Conservation (phyloP, 768 basidiomycete species). For the Suillus placidus region DNA sequence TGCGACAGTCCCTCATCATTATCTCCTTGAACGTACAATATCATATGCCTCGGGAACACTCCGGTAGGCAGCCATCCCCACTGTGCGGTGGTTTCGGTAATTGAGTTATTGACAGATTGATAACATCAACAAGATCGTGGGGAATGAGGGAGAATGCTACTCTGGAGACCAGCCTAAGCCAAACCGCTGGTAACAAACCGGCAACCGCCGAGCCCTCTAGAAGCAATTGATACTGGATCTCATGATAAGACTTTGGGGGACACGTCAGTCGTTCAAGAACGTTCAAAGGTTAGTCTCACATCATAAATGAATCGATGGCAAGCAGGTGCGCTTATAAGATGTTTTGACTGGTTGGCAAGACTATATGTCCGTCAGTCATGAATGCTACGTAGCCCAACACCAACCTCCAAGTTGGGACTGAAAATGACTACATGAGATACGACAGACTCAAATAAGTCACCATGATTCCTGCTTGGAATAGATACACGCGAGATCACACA, state of each 20-base stretch:
- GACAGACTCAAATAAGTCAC: conserved; percentile 56
- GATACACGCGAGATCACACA: conserved; percentile 51
- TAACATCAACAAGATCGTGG: conserved; percentile 45
- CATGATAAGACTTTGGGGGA: neutral
- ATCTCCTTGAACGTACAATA: conserved; percentile 40
- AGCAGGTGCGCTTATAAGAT: conserved; percentile 46
- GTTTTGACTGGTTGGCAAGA: conserved; percentile 42
- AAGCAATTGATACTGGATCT: conserved; percentile 34
- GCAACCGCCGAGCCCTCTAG: conserved; percentile 48
- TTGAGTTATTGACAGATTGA: conserved; percentile 41
- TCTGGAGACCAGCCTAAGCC: conserved; percentile 29
- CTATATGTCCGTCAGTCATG: neutral
- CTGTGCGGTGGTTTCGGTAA: conserved; percentile 37
- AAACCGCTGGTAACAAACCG: conserved; percentile 33
- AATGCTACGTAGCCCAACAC: conserved; percentile 51
- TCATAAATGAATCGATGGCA: conserved; percentile 48
- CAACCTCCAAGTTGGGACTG: conserved; percentile 55
- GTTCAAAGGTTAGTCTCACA: conserved; percentile 38
- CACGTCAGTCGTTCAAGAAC: neutral
- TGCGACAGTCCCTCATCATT: conserved; percentile 26
- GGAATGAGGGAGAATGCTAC: conserved; percentile 40
- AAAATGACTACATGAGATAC: conserved; percentile 27
- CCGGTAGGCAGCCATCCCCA: conserved; percentile 33
- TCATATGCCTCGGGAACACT: conserved; percentile 50
- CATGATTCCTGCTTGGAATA: conserved; percentile 46